Conservation (phyloP, 495 filamentous ascomycete species). For the Hypomontagnella monticulosa region DNA sequence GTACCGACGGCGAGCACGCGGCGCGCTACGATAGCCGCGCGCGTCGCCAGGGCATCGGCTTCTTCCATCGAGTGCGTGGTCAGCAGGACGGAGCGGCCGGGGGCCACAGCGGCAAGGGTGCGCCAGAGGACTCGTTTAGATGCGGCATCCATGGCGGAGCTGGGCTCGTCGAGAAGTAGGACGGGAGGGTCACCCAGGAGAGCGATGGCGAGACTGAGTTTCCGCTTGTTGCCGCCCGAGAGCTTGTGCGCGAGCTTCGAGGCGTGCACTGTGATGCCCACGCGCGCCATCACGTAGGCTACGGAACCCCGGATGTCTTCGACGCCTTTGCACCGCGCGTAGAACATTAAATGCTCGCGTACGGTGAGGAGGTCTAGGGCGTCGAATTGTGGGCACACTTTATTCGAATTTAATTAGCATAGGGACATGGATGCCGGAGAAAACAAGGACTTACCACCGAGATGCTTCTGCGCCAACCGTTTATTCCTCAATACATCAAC, state of each 20-base stretch:
- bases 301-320: slow-evolving; percentile 64
- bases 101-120: slow-evolving; percentile 60
- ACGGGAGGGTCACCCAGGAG: slow-evolving; percentile 73
- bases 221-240: slow-evolving; percentile 74
- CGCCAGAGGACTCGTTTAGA: slow-evolving; percentile 72
- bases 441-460: slow-evolving; percentile 37
- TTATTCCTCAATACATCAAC: slow-evolving; percentile 58
- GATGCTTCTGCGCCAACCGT: slow-evolving; percentile 36
- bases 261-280: slow-evolving; percentile 61
- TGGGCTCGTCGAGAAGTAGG: slow-evolving; percentile 70
- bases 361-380: slow-evolving; percentile 68
- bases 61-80: slow-evolving; percentile 78
- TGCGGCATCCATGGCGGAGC: slow-evolving; percentile 70
- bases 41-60: slow-evolving; percentile 69
- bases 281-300: slow-evolving; percentile 57
- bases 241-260: slow-evolving; percentile 64
- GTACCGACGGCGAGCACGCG: slow-evolving; percentile 69
- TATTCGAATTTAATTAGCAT: slow-evolving; percentile 37
- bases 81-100: slow-evolving; percentile 62
- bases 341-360: slow-evolving; percentile 70
- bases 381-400: slow-evolving; percentile 73
- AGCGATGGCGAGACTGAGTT: slow-evolving; percentile 71
- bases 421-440: not conserved
- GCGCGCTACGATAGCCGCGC: slow-evolving; percentile 68
- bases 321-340: slow-evolving; percentile 69